Base-by-base conservation (phyloP, 116 monocot species). In the Papilionanthe hybrid region DNA sequence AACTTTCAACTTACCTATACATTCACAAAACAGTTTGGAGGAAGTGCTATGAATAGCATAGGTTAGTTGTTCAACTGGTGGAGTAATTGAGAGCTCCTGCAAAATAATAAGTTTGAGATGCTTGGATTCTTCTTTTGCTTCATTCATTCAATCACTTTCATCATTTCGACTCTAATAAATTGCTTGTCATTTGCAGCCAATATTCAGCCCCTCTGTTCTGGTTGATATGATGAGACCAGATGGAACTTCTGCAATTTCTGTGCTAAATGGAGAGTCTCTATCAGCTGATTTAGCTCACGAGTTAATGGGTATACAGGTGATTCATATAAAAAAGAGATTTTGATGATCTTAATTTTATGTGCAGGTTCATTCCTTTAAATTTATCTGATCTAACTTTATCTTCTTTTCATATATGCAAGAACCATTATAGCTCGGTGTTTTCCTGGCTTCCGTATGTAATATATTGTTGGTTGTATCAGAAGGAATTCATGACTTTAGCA, bases 191-290 rank as follows among this genome's bases (percentile, higher is more conserved):
- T 50, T 89, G 86, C 87, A 98, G 98, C 94, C 94, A 60, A 76
- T 94, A 66, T 94, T 90, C 76, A 91, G 94, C 77, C 83, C 98
- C 12, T 94, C 94, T 80, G 58, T 98, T 55, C 84, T 98, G 81
- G 60, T 84, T 42, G 98, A 98, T 79, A 93, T 94, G 94, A 98
- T 94, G 82, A 92, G 81, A 81, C 93, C 93, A 48, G 98, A 98
- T 89, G 98, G 98, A 80, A 91, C 89, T 75, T 90, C 91, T 60
- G 49, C 88, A 67, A 83, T 94, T 81, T 88, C 94, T 81, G 87
- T 98, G 55, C 57, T 94, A 44, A 87, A 83, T 83, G 92, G 96
- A 42, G 93, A 96, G 69, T 30, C 81, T 41, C 72, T 95, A 47
- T 85, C 89, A 57, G 92, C 91, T 44, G 93, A 96, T 83, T 84